Evolutionary conservation across 768 basidiomycete species (phyloP).

Genomic region (Lactarius quietus): DNA sequence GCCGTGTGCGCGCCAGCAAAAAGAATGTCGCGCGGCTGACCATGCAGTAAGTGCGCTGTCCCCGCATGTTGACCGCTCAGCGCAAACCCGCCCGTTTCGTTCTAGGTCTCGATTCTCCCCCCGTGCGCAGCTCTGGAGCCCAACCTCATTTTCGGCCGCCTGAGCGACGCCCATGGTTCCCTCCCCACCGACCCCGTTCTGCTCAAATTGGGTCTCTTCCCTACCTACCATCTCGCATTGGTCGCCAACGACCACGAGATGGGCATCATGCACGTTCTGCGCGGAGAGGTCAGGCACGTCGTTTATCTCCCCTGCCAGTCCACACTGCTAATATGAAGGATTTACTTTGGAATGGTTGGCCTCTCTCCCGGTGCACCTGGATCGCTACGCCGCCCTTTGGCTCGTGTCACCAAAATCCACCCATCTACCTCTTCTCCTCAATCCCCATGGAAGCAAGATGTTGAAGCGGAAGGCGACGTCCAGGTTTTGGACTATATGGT

Average conservation of each 20-base stretch:
- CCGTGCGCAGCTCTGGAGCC: constrained; percentile 41
- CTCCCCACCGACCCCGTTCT: constrained; percentile 87
- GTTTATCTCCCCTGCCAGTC: too few relatives aligned
- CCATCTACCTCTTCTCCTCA: constrained; percentile 87
- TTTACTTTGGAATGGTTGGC: constrained; percentile 85
- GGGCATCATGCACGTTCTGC: constrained; percentile 92
- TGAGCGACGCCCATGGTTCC: constrained; percentile 73
- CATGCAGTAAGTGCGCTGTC: constrained; percentile 49
- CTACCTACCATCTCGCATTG: constrained; percentile 95
- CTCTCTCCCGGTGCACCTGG: constrained; percentile 87
- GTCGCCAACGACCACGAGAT: constrained; percentile 96
- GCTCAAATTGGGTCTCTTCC: constrained; percentile 88
- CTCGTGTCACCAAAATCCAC: constrained; percentile 77
- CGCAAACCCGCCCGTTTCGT: neutral
- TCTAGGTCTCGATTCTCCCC: constrained; percentile 58
- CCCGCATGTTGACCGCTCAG: constrained; percentile 1
- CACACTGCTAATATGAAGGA: constrained; percentile 7
- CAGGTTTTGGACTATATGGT: constrained; percentile 86
- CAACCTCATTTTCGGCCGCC: constrained; percentile 74
- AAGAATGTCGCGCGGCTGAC: constrained; percentile 84
- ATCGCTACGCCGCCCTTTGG: constrained; percentile 77
- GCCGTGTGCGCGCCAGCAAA: constrained; percentile 71
- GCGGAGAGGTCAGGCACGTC: constrained; percentile 69
- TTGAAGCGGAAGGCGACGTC: constrained; percentile 89
- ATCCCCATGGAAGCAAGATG: constrained; percentile 90